Percentiles rank a stretch among this genome's conserved stretches.
These are phyloP conservation scores for Phytophthora fragariae DNA, from an alignment of 352 stramenopile species.

Conservation along the genomic window DNA sequence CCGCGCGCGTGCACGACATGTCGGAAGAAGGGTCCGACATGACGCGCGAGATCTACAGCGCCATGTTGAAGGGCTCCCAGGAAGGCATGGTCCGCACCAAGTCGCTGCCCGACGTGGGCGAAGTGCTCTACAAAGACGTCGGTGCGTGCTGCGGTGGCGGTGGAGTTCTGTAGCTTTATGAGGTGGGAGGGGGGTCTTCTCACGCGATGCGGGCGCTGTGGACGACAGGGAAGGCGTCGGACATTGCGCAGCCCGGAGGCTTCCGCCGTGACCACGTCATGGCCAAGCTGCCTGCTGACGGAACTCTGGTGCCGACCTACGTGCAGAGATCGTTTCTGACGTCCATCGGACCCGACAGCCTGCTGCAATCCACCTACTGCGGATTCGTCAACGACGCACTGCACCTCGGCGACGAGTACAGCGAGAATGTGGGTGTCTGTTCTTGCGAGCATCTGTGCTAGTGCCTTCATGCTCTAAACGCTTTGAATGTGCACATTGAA, in stretches of 20 bases:
- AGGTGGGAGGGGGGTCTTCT: background rate
- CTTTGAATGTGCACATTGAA: background rate
- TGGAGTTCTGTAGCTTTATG: background rate
- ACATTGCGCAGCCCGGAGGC: conserved; percentile 51
- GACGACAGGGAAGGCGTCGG: conserved; percentile 48
- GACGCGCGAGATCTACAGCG: conserved; percentile 65
- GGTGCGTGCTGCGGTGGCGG: conserved; percentile 19
- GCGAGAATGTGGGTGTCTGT: conserved; percentile 31
- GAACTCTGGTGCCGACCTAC: conserved; percentile 29
- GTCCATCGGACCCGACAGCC: conserved; percentile 38
- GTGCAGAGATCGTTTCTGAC: conserved; percentile 51
- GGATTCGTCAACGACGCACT: conserved; percentile 51
- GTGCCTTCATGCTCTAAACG: background rate
- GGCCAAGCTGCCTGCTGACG: conserved; percentile 25
- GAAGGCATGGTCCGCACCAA: conserved; percentile 34
- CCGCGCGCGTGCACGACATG: conserved; percentile 54
- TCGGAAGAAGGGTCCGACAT: conserved; percentile 58
- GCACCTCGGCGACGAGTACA: conserved; percentile 52
- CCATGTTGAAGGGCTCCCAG: conserved; percentile 45
- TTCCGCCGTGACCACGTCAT: conserved; percentile 63
- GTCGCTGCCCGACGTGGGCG: conserved; percentile 56
- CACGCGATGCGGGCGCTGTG: background rate
- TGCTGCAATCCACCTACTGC: conserved; percentile 51
- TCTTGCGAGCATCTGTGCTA: background rate
- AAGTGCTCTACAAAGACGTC: conserved; percentile 60